Evolutionary conservation across 2,329 filamentous ascomycete genomes (phyloP), one percentile per base, ranked within the genome.

Genomic region (Macrophomina tecta): DNA sequence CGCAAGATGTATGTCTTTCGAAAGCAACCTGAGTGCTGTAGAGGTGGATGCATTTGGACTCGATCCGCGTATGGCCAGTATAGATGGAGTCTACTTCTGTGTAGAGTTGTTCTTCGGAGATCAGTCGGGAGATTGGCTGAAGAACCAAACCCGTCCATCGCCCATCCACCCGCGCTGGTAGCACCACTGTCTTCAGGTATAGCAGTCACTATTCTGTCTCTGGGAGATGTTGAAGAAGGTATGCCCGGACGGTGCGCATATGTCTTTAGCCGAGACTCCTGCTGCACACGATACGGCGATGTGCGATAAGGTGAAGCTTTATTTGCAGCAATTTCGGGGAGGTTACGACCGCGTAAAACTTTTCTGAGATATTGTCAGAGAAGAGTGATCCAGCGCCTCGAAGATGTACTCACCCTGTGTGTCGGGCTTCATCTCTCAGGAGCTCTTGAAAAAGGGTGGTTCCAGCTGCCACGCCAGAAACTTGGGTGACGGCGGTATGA

Each of bases 21-120:
- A 82, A 80, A 30, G 82, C 79, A 6, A 82, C 81, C 70, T 89
- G 86, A 55, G 85, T 83, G 51, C 87, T 88, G 71, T 94, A 91
- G 0, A 96, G 90, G 64, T 96, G 90, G 0, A 96, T 94, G 72
- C 93, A 94, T 71, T 95, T 93, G 32, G 87, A 88, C 74, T 98
- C 94, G 0, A 97, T 91, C 88, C 95, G 92, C 0, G 93, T 89
- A 0, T 97, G 79, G 0, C 91, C 93, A 0, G 90, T 89, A 72
- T 97, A 97, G 3, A 95, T 95, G 0, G 89, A 89, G 67, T 93
- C 93, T 0, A 96, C 91, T 72, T 97, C 93, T 0, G 89, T 88
- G 0, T 92, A 87, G 0, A 97, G 83, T 71, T 97, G 91, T 0
- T 93, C 90, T 68, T 92, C 89, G 0, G 89, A 90, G 7, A 95